phyloP scores from a whole-genome alignment of 305 asterid genomes.

The Solanum aculeatissimum region DNA sequence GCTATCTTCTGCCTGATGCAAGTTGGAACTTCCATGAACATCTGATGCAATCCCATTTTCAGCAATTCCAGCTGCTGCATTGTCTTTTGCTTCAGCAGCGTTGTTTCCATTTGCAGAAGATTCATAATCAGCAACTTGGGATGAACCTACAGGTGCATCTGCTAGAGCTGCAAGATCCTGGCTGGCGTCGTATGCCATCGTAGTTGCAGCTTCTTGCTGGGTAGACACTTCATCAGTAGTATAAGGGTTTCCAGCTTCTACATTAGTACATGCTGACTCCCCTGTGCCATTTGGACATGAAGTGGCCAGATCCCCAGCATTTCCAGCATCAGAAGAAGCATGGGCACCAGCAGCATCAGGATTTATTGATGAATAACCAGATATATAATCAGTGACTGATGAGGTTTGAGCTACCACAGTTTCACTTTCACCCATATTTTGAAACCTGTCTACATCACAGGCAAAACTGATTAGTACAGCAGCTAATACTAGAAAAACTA shows the following conservation, averaged over 20 bases:
- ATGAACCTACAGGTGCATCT: constrained; percentile 27
- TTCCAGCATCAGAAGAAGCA: constrained; percentile 19
- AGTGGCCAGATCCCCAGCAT: constrained; percentile 20
- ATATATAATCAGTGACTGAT: not conserved
- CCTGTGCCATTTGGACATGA: constrained; percentile 9
- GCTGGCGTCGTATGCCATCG: constrained; percentile 18
- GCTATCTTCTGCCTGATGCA: constrained; percentile 52
- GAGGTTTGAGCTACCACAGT: constrained; percentile 38
- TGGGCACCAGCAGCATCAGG: constrained; percentile 21
- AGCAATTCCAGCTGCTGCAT: constrained; percentile 18
- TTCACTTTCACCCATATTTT: constrained; percentile 42
- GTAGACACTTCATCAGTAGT: constrained; percentile 16
- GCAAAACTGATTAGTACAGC: not conserved
- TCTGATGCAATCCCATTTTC: constrained; percentile 59
- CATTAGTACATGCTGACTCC: constrained; percentile 7
- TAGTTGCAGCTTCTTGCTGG: constrained; percentile 31
- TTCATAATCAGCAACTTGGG: constrained; percentile 34
- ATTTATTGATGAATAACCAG: constrained; percentile 17
- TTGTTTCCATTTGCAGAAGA: constrained; percentile 38
- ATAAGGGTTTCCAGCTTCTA: constrained; percentile 19
- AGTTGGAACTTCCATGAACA: constrained; percentile 41
- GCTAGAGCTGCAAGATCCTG: constrained; percentile 25
- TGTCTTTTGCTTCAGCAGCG: constrained; percentile 27
- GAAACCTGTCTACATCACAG: not conserved
- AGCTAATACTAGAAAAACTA: not conserved